phyloP scores from a whole-genome alignment of 1,139 yeast species.

The Taphrina communis region DNA sequence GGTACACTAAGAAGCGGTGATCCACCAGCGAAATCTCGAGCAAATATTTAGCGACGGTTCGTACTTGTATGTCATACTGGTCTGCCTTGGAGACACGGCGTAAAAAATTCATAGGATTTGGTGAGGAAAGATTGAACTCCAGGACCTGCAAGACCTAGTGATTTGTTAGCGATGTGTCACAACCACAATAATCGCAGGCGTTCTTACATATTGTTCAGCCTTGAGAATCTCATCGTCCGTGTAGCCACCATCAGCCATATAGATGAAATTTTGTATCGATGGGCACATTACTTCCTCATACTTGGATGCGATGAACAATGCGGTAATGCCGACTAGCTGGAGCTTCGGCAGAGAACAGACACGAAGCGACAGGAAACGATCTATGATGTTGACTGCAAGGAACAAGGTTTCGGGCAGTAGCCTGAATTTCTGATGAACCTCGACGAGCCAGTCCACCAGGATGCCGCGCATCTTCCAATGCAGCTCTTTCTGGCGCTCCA shows the following conservation, averaged over 20 bases:
- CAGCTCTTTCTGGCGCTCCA: conserved; percentile 74
- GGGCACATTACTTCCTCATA: conserved; percentile 95
- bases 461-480: conserved; percentile 88
- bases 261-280: conserved; percentile 83
- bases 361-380: conserved; percentile 82
- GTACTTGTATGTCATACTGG: conserved; percentile 87
- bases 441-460: conserved; percentile 92
- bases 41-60: conserved; percentile 89
- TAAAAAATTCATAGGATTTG: conserved; percentile 92
- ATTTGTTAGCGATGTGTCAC: background rate
- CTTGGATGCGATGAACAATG: conserved; percentile 90
- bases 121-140: conserved; percentile 80
- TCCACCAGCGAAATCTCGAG: conserved; percentile 83
- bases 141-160: conserved; percentile 61
- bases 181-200: background rate
- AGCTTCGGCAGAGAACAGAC: conserved; percentile 81
- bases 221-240: conserved; percentile 83
- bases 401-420: conserved; percentile 88
- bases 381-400: conserved; percentile 87
- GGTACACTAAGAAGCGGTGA: conserved; percentile 74
- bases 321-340: conserved; percentile 88
- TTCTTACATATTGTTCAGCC: conserved; percentile 75
- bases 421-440: conserved; percentile 85
- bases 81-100: conserved; percentile 94
- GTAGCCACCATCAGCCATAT: conserved; percentile 83